A percentile compares a stretch with the other conserved stretches of the same genome.
Evolutionary conservation across 2,329 filamentous ascomycete genomes (phyloP).

Genomic region (Lecanosticta acicola): DNA sequence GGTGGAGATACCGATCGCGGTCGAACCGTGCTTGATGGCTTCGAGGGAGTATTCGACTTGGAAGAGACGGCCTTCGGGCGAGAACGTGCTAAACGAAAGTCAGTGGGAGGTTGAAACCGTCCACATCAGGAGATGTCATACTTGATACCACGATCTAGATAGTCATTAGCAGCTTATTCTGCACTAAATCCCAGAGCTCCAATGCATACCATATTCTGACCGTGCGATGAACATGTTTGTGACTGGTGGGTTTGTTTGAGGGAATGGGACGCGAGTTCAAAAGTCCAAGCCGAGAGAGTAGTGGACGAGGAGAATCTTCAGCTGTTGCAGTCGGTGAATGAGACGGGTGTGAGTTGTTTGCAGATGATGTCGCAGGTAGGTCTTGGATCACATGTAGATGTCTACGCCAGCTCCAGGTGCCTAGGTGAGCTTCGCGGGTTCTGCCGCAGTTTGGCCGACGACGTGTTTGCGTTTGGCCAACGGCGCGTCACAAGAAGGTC

Average conservation of each 20-base stretch:
- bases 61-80: conserved; percentile 97
- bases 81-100: conserved; percentile 73
- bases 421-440: not conserved
- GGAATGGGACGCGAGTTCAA: not conserved
- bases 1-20: conserved; percentile 93
- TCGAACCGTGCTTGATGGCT: conserved; percentile 98
- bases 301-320: not conserved
- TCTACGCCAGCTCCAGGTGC: conserved; percentile 1
- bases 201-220: conserved; percentile 91
- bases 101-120: conserved; percentile 15
- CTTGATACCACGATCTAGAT: conserved; percentile 95
- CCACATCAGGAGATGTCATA: conserved; percentile 38
- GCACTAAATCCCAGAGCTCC: conserved; percentile 18
- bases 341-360: not conserved
- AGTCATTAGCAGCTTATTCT: conserved; percentile 20
- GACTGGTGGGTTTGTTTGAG: conserved; percentile 16
- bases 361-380: not conserved
- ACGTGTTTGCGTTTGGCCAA: not conserved
- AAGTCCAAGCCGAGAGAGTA: not conserved
- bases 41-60: conserved; percentile 99
- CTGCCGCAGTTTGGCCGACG: not conserved
- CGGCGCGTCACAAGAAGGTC: not conserved
- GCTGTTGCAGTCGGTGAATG: not conserved
- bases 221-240: conserved; percentile 97
- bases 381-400: not conserved